phyloP scores from a whole-genome alignment of 345 rosid species.

The Schrenkiella parvula region DNA sequence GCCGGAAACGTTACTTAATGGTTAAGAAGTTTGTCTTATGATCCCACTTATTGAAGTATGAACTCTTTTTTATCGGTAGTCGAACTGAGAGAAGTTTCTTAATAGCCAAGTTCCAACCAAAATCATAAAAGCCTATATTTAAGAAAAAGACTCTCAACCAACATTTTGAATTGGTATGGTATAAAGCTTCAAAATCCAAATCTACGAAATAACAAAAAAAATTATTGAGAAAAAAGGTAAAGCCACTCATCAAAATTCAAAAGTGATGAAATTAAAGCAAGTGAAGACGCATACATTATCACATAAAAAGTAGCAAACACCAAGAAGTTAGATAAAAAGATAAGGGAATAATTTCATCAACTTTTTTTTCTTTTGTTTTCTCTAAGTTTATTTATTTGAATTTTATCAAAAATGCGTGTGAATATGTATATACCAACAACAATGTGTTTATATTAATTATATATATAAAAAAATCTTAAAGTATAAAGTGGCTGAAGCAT shows the following conservation, averaged over 20 bases:
- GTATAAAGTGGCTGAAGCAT: conserved; percentile 19
- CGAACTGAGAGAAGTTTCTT: conserved; percentile 23
- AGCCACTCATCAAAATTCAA: conserved; percentile 22
- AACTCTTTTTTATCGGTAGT: conserved; percentile 8
- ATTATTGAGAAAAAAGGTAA: conserved; percentile 1
- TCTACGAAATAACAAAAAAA: not conserved
- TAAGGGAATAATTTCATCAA: conserved; percentile 12
- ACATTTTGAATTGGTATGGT: conserved; percentile 17
- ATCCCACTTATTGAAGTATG: conserved; percentile 17
- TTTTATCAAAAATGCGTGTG: conserved; percentile 19
- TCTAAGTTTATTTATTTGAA: not conserved
- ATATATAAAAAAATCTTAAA: not conserved
- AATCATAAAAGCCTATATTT: conserved; percentile 1
- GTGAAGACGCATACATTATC: conserved; percentile 32
- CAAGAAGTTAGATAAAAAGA: conserved; percentile 9
- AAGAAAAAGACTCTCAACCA: conserved; percentile 10
- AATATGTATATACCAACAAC: conserved; percentile 7
- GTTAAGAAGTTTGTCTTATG: conserved; percentile 29
- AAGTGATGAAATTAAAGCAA: conserved; percentile 26
- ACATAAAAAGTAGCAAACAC: conserved; percentile 27
- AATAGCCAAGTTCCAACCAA: conserved; percentile 33
- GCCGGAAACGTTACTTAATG: conserved; percentile 25
- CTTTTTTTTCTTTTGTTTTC: conserved; percentile 3
- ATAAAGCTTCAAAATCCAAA: conserved; percentile 24
- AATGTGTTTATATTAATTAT: not conserved